Percentiles rank a stretch among this genome's conserved stretches.
Evolutionary conservation across 2,329 filamentous ascomycete species (phyloP).

Genomic region (Fusarium secorum): DNA sequence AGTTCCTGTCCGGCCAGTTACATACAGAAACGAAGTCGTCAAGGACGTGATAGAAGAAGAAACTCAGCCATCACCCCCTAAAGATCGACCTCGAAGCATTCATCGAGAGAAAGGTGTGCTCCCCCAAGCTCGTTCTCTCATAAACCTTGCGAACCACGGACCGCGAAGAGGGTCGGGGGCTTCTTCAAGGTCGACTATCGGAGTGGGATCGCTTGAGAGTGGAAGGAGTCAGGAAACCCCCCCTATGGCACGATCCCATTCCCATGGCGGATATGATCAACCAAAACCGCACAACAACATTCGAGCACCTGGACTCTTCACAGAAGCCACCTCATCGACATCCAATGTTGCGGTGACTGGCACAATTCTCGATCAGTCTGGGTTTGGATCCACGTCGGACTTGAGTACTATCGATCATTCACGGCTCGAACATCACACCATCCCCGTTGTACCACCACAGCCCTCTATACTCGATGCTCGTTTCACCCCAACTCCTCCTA

Average conservation of each 20-base stretch:
- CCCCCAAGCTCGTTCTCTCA: conserved; percentile 38
- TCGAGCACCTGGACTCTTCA: conserved; percentile 44
- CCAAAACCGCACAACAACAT: conserved; percentile 21
- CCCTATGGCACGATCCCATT: conserved; percentile 46
- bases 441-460: conserved; percentile 32
- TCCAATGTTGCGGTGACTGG: conserved; percentile 54
- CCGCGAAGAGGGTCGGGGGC: conserved; percentile 32
- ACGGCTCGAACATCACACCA: conserved; percentile 37
- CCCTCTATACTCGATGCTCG: conserved; percentile 47
- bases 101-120: conserved; percentile 25
- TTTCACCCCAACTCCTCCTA: conserved; percentile 61
- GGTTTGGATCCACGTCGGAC: conserved; percentile 44
- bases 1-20: conserved; percentile 23
- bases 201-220: conserved; percentile 36
- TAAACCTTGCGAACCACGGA: conserved; percentile 33
- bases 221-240: conserved; percentile 29
- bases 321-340: conserved; percentile 50
- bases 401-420: conserved; percentile 31
- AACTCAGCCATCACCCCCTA: neutral
- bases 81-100: conserved; percentile 16
- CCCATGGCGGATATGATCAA: conserved; percentile 43
- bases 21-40: conserved; percentile 19
- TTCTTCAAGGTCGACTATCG: conserved; percentile 37
- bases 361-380: conserved; percentile 54
- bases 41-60: conserved; percentile 17